These are phyloP conservation scores for Toxoplasma gondii DNA, from an alignment of 169 alveolate species.

Conservation along the genomic window DNA sequence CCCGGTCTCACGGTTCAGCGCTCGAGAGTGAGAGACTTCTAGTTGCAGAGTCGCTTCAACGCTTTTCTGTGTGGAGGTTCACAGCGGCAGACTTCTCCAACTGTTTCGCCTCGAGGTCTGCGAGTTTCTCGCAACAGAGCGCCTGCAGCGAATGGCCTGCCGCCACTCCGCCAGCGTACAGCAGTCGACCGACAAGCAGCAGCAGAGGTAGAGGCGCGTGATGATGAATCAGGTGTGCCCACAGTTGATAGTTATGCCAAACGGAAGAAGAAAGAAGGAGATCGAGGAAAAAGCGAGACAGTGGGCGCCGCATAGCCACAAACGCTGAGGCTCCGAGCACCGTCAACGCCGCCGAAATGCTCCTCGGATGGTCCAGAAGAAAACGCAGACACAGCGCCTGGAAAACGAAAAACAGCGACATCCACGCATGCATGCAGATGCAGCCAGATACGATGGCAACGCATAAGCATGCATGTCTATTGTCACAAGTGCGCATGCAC, in stretches of 20 bases:
- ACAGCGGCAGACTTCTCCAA: not conserved
- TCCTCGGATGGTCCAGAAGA: not conserved
- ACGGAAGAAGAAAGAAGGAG: not conserved
- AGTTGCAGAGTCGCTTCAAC: too few relatives aligned
- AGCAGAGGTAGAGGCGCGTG: not conserved
- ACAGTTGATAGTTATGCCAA: constrained; percentile 1
- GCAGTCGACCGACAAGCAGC: not conserved
- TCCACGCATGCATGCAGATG: not conserved
- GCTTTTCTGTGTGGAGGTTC: not conserved
- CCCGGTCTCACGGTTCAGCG: too few relatives aligned
- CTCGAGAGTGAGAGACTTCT: too few relatives aligned
- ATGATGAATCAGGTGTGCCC: not conserved
- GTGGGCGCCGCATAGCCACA: not conserved
- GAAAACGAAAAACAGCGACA: not conserved
- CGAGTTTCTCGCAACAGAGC: not conserved
- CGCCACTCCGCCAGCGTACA: not conserved
- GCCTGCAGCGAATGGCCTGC: not conserved
- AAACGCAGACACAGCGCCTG: constrained; percentile 2
- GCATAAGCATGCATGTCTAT: not conserved
- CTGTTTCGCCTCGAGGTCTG: not conserved
- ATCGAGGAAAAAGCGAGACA: not conserved
- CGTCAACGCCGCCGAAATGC: not conserved
- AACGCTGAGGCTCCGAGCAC: not conserved
- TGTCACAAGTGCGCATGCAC: too few relatives aligned
- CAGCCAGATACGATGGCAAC: not conserved